Percentiles rank a stretch among this genome's conserved stretches.
phyloP scores from a whole-genome alignment of 495 filamentous ascomycete species.

The Collariella sp. region DNA sequence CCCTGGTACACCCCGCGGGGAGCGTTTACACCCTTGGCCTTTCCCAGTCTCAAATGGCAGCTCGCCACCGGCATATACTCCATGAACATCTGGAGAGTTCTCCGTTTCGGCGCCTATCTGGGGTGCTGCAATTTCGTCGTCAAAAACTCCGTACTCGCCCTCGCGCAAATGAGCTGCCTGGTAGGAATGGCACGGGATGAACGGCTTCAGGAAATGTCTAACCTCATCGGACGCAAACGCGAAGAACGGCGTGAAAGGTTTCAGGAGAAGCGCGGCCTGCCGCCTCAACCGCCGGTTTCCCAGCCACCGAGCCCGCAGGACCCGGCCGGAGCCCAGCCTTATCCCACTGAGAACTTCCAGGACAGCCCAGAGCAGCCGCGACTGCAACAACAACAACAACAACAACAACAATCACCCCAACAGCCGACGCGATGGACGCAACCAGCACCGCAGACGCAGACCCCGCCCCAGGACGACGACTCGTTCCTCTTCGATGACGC shows the following conservation, averaged over 20 bases:
- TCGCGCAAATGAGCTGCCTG: not conserved
- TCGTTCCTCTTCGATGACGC: slow-evolving; percentile 32
- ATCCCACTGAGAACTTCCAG: too few relatives aligned
- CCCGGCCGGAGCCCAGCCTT: too few relatives aligned
- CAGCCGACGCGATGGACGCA: not conserved
- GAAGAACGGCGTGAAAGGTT: not conserved
- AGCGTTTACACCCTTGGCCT: slow-evolving; percentile 9
- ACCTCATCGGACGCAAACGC: not conserved
- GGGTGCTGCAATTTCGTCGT: not conserved
- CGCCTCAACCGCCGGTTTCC: too few relatives aligned
- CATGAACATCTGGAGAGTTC: slow-evolving; percentile 8
- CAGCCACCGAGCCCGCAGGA: too few relatives aligned
- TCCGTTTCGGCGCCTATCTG: slow-evolving; percentile 13
- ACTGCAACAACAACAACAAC: slow-evolving; percentile 1
- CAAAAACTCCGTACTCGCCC: not conserved
- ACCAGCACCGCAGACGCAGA: not conserved
- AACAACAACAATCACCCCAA: not conserved
- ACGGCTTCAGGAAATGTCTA: slow-evolving; percentile 2
- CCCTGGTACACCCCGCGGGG: slow-evolving; percentile 18
- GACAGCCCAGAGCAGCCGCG: not conserved
- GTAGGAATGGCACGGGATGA: slow-evolving; percentile 5
- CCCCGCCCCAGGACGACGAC: slow-evolving; percentile 17
- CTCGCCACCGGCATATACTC: slow-evolving; percentile 7
- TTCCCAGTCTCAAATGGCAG: slow-evolving; percentile 1
- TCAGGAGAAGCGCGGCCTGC: not conserved